Conservation (phyloP, 768 basidiomycete species). For the Trametes cinnabarina region DNA sequence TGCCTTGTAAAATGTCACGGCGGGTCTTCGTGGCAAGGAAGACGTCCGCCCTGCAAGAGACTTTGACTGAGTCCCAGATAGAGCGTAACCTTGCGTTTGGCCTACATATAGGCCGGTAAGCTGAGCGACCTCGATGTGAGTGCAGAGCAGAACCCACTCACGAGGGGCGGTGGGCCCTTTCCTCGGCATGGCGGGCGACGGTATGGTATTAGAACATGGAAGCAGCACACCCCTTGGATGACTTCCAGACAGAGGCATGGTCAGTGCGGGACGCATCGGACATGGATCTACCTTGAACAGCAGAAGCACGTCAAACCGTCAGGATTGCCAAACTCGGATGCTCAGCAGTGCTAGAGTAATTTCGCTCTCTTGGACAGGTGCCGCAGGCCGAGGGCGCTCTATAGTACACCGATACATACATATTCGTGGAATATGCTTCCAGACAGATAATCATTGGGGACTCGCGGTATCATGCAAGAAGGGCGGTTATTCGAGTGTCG, state of each 20-base stretch:
- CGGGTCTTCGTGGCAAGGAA: neutral
- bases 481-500: constrained; percentile 62
- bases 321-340: constrained; percentile 9
- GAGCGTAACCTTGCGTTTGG: neutral
- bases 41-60: neutral
- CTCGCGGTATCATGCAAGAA: constrained; percentile 29
- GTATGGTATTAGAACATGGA: neutral
- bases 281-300: neutral
- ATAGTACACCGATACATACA: no score
- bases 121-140: no score
- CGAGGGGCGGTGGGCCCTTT: neutral
- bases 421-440: no score
- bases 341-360: neutral
- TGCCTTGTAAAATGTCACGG: neutral
- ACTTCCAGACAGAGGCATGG: no score
- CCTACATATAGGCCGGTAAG: neutral
- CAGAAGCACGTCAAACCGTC: constrained; percentile 4
- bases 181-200: neutral
- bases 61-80: neutral
- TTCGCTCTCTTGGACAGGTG: neutral
- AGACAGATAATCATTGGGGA: no score
- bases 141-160: no score
- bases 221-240: no score
- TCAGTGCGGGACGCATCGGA: neutral
- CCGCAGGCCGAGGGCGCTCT: no score